Evolutionary conservation across 306 rosid genomes (phyloP).

Genomic region (Trifolium subterraneum): DNA sequence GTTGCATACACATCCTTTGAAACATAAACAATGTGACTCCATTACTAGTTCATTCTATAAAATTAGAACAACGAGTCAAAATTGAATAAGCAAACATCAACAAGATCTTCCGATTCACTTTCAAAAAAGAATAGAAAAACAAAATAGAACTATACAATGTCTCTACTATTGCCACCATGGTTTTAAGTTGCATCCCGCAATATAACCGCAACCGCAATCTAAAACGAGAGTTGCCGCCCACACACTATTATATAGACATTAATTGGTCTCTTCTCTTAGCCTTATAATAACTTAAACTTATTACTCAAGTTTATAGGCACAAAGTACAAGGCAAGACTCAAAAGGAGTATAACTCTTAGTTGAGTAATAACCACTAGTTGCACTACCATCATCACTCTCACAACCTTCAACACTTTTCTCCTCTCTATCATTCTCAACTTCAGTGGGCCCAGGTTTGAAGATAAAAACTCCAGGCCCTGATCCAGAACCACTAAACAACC

Average conservation of each 20-base stretch:
- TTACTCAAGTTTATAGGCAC: slow-evolving; percentile 49
- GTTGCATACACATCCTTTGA: neutral
- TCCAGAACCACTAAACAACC: slow-evolving; percentile 70
- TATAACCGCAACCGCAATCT: neutral
- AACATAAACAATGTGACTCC: neutral
- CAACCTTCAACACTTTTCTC: slow-evolving; percentile 37
- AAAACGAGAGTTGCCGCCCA: neutral
- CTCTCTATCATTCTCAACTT: slow-evolving; percentile 60
- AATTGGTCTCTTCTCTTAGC: neutral
- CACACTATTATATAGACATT: neutral
- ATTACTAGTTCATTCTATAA: neutral
- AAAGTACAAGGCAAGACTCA: slow-evolving; percentile 69
- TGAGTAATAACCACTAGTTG: slow-evolving; percentile 63
- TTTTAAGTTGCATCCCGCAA: neutral
- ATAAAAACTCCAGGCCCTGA: slow-evolving; percentile 78
- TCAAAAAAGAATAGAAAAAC: neutral
- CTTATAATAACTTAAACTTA: slow-evolving; percentile 15
- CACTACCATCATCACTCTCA: slow-evolving; percentile 60
- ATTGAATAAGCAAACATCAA: slow-evolving; percentile 21
- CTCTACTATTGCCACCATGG: slow-evolving; percentile 3
- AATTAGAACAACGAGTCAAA: neutral
- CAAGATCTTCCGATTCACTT: slow-evolving; percentile 8
- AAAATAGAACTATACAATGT: slow-evolving; percentile 16
- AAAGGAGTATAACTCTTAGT: slow-evolving; percentile 46
- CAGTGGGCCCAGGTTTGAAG: slow-evolving; percentile 70